A percentile compares a stretch with the other conserved stretches of the same genome.
Evolutionary conservation across 352 stramenopile genomes (phyloP).

Genomic region (Albugo candida): DNA sequence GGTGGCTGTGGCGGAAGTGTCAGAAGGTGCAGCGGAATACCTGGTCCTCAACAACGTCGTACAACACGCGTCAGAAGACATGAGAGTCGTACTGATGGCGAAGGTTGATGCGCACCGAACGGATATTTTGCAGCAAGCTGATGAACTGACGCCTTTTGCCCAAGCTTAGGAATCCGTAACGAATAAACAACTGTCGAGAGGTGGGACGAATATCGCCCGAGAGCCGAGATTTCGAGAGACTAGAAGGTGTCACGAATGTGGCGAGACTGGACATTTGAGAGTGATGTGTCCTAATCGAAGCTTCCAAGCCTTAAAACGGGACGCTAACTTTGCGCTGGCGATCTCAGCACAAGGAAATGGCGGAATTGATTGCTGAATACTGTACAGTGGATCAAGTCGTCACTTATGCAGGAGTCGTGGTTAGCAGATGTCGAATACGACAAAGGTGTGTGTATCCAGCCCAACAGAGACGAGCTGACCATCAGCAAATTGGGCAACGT

Average conservation of each 20-base stretch:
- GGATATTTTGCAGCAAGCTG: neutral
- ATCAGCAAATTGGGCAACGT: neutral
- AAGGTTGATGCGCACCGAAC: neutral
- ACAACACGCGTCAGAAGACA: neutral
- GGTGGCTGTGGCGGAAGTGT: neutral
- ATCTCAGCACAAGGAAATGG: neutral
- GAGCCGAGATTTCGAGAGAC: too few relatives aligned
- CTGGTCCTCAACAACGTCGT: neutral
- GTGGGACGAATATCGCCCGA: neutral
- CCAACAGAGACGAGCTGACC: neutral
- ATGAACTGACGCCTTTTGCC: neutral
- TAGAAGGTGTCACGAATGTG: neutral
- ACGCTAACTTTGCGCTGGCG: neutral
- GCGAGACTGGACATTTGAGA: neutral
- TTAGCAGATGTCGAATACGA: neutral
- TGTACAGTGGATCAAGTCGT: neutral
- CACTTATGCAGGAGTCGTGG: neutral
- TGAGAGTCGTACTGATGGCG: neutral
- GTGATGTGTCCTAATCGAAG: neutral
- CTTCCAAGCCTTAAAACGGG: neutral
- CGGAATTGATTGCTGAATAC: neutral
- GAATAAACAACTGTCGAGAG: neutral
- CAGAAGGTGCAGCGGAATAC: neutral
- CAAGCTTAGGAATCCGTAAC: neutral
- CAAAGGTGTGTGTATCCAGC: neutral